These are phyloP conservation scores for Massariosphaeria phaeospora DNA, from an alignment of 495 filamentous ascomycete species.

Conservation along the genomic window DNA sequence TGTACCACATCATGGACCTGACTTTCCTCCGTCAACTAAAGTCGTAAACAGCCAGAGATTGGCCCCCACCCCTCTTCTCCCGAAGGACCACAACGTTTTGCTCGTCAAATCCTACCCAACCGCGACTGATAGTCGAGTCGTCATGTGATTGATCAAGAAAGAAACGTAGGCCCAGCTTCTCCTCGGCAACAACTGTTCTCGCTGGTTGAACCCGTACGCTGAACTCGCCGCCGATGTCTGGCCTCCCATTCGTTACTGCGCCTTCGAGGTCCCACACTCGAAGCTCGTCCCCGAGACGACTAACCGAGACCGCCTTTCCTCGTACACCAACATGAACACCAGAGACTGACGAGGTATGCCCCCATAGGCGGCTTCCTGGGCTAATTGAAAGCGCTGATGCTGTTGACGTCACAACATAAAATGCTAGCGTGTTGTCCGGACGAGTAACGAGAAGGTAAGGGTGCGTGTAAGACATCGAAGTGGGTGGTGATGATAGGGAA, in stretches of 20 bases:
- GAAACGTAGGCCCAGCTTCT: constrained; percentile 25
- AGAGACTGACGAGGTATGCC: constrained; percentile 87
- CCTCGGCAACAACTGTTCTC: constrained; percentile 29
- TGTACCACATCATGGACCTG: background rate
- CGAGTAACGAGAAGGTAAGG: constrained; percentile 87
- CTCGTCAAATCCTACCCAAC: constrained; percentile 89
- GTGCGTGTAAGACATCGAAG: constrained; percentile 77
- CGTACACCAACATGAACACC: constrained; percentile 78
- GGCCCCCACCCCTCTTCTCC: constrained; percentile 59
- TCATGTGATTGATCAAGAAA: constrained; percentile 30
- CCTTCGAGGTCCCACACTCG: constrained; percentile 93
- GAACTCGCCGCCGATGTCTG: constrained; percentile 43
- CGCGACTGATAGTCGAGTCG: constrained; percentile 41
- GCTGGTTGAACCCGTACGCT: constrained; percentile 54
- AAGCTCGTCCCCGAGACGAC: constrained; percentile 74
- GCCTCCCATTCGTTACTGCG: constrained; percentile 42
- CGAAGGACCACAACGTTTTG: constrained; percentile 84
- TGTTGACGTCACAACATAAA: constrained; percentile 78
- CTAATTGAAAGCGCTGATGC: constrained; percentile 62
- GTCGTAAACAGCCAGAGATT: constrained; percentile 83
- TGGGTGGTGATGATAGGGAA: constrained; percentile 46
- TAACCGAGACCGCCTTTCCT: constrained; percentile 88
- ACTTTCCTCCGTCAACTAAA: constrained; percentile 57
- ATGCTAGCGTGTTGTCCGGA: constrained; percentile 84
- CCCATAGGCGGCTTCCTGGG: constrained; percentile 75